Base-by-base conservation (phyloP, 1,139 yeast genomes). In the Debaryomyces singareniensis region DNA sequence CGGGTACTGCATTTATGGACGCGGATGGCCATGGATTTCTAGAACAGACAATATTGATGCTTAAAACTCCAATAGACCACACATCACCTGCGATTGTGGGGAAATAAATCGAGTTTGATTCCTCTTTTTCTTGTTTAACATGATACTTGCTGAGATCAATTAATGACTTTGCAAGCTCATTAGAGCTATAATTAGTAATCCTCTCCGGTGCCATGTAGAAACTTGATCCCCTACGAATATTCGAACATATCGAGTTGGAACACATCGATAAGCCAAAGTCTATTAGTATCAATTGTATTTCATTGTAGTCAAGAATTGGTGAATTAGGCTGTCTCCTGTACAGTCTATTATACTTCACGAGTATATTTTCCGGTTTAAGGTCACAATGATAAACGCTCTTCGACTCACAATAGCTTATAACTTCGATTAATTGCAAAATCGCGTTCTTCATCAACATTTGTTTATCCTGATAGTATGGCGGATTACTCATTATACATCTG, bases 191-290 rank as follows among this genome's bases (percentile, higher is more conserved):
- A 37, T 73, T 72, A 35, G 68, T 70, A 14, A 82, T 64, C 49
- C 94, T 66, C 55, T 86, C 96, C 5, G 96, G 96, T 0, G 96
- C 85, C 96, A 87, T 87, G 58, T 87, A 87, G 54, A 83, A 87
- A 20, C 85, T 72, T 4, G 93, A 80, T 0, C 96, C 96, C 37
- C 95, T 72, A 39, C 95, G 86, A 25, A 79, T 76, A 44, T 82
- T 83, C 38, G 84, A 75, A 33, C 79, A 72, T 31, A 81, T 73
- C 34, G 58, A 58, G 29, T 68, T 58, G 5, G 75, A 68, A 35
- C 69, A 66, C 38, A 87, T 75, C 11, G 95, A 86, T 15, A 87
- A 65, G 2, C 96, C 96, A 47, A 87, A 87, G 55, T 87, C 96
- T 20, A 91, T 89, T 27, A 87, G 57, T 13, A 75, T 71, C 20